A percentile compares a stretch with the other conserved stretches of the same genome.
Evolutionary conservation across 805 yeast species (phyloP).

Genomic region (Yamadazyma scolyti): DNA sequence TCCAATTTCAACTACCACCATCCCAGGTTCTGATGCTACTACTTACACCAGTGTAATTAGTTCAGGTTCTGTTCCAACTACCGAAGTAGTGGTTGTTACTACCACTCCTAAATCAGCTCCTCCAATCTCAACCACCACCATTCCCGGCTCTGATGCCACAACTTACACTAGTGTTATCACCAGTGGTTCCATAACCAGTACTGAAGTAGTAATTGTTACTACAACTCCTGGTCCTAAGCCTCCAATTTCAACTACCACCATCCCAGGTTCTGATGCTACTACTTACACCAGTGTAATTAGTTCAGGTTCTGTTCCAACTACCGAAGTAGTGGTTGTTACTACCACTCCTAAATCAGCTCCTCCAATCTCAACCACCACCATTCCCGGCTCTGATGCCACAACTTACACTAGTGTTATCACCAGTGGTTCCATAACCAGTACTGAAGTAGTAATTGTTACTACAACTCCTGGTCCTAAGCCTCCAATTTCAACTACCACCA

Average conservation of each 20-base stretch:
- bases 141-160: neutral
- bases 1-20: neutral
- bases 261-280: neutral
- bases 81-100: neutral
- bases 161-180: too few relatives aligned
- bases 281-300: neutral
- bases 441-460: neutral
- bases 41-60: neutral
- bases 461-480: neutral
- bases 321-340: neutral
- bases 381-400: neutral
- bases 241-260: neutral
- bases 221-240: neutral
- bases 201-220: neutral
- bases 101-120: neutral
- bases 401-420: too few relatives aligned
- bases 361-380: neutral
- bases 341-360: neutral
- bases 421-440: too few relatives aligned
- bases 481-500: too few relatives aligned
- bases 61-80: neutral
- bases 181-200: too few relatives aligned
- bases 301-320: neutral
- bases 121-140: neutral
- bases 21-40: neutral